Conservation (phyloP, 805 yeast species). For the Isabelozyma rhagii region DNA sequence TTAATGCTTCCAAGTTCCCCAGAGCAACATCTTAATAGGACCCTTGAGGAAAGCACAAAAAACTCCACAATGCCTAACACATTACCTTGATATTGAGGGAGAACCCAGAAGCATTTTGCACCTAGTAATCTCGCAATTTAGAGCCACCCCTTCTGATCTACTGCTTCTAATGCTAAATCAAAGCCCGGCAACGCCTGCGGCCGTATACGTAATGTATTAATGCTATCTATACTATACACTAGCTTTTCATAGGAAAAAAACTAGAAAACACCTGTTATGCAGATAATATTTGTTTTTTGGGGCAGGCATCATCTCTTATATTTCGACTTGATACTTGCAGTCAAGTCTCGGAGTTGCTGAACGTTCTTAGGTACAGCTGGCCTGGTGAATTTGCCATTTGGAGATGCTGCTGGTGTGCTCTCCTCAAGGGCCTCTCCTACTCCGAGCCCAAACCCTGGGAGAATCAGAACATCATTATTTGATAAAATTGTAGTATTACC, state of each 20-base stretch:
- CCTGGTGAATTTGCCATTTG: slow-evolving; percentile 11
- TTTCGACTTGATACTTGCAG: slow-evolving; percentile 23
- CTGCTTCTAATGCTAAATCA: not conserved
- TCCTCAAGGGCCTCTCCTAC: slow-evolving; percentile 32
- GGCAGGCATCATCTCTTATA: slow-evolving; percentile 10
- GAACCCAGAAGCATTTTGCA: too few relatives aligned
- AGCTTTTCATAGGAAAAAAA: not conserved
- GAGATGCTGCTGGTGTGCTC: slow-evolving; percentile 34
- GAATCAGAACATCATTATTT: slow-evolving; percentile 22
- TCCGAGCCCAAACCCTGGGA: slow-evolving; percentile 27
- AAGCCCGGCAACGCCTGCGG: not conserved
- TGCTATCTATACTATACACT: not conserved
- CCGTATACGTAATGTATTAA: not conserved
- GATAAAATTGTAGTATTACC: slow-evolving; percentile 10
- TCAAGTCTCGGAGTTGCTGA: slow-evolving; percentile 20
- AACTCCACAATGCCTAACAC: too few relatives aligned
- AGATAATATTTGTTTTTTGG: not conserved
- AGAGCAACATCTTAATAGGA: too few relatives aligned
- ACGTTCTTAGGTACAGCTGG: slow-evolving; percentile 12
- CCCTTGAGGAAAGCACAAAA: too few relatives aligned
- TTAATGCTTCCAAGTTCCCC: too few relatives aligned
- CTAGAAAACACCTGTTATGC: not conserved
- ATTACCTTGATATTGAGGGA: too few relatives aligned
- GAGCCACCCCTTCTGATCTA: not conserved
- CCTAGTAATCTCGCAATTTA: too few relatives aligned